Base-by-base conservation (phyloP, 208 protist genomes). In the Plasmodiophora brassicae region DNA sequence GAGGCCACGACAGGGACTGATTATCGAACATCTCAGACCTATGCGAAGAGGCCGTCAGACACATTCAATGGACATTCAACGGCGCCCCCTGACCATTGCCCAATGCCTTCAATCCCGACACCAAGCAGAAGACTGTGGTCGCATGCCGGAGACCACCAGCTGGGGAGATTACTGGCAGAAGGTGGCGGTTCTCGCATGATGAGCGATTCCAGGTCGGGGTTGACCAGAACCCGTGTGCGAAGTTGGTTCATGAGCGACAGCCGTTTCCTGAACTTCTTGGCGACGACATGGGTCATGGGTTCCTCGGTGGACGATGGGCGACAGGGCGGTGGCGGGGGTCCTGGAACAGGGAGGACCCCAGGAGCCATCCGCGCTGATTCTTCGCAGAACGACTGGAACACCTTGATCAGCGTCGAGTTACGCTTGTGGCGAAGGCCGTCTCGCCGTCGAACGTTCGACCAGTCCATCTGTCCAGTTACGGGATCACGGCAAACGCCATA, bases 191-290 rank as follows among this genome's bases (percentile, higher is more conserved):
- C 65, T 5, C 10, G n/a, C n/a, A 78, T 14, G 32, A 78, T 38
- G 5, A 78, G 65, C n/a, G 32, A 5, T 38, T 5, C 5, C 14
- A 78, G 5, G 41, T 78, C 65, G 14, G 10, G 10, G 65, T 32
- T n/a, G 20, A 38, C 5, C 14, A 78, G 65, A 78, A 78, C 65
- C 5, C n/a, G n/a, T 32, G 65, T 78, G 10, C 65, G 5, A n/a
- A 78, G 41, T 36, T 78, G 32, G n/a, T 78, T n/a, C 65, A 78
- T 78, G 10, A 78, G n/a, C 5, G 5, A n/a, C 32, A 78, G 32
- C n/a, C 65, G 5, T 32, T 78, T 78, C n/a, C 65, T 5, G 65
- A 78, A 78, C 65, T 78, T 78, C 65, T 78, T 78, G 65, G 65
- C 65, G 5, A 78, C 65, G 65, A 78, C 65, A 14, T 38, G 5